Conservation (phyloP, 139 green algal genomes). For the Zygnema circumcarinatum region DNA sequence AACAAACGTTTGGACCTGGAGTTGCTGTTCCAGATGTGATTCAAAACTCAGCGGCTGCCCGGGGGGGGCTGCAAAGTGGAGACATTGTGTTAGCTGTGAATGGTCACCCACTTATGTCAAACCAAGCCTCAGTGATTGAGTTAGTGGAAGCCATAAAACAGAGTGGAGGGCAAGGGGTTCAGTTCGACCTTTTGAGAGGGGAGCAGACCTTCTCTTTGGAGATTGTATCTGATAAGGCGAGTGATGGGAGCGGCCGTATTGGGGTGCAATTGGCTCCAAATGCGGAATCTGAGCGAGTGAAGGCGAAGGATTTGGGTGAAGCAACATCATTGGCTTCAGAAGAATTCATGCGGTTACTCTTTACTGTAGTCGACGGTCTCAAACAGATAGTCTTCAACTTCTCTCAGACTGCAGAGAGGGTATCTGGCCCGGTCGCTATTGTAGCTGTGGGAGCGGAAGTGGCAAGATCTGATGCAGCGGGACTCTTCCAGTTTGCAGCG, state of each 20-base stretch:
- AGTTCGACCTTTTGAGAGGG: conserved; percentile 28
- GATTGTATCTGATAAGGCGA: conserved; percentile 35
- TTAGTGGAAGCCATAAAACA: conserved; percentile 55
- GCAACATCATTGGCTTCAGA: conserved; percentile 45
- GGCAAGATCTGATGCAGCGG: conserved; percentile 70
- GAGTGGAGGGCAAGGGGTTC: conserved; percentile 6
- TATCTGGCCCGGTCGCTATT: conserved; percentile 94
- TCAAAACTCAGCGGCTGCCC: conserved; percentile 66
- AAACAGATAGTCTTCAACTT: conserved; percentile 64
- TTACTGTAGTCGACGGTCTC: conserved; percentile 63
- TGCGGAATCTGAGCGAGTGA: conserved; percentile 65
- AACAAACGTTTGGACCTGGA: conserved; percentile 42
- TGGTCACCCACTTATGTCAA: conserved; percentile 32
- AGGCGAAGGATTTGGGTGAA: conserved; percentile 51
- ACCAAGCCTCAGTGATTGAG: conserved; percentile 22
- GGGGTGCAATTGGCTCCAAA: conserved; percentile 87
- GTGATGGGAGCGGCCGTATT: conserved; percentile 80
- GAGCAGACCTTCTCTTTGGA: background rate
- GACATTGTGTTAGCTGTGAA: conserved; percentile 82
- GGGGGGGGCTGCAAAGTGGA: conserved; percentile 72
- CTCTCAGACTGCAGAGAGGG: conserved; percentile 44
- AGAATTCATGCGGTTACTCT: conserved; percentile 70
- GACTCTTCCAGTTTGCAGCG: conserved; percentile 90
- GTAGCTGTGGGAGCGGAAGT: conserved; percentile 88
- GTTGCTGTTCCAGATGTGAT: conserved; percentile 46